Evolutionary conservation across 2,329 filamentous ascomycete genomes (phyloP).

Genomic region (Ramularia collo-cygni): DNA sequence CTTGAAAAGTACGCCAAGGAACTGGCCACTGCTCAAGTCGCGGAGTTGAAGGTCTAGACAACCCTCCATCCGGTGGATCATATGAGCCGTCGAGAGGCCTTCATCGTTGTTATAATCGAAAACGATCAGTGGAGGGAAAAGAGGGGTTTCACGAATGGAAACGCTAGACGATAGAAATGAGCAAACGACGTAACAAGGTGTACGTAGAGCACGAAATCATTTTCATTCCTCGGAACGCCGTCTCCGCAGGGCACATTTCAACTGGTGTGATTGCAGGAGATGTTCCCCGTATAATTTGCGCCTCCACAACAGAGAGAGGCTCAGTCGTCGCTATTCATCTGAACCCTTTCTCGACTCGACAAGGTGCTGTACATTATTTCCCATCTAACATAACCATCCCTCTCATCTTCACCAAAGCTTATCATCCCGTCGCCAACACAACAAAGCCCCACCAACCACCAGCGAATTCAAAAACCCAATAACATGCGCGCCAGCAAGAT

Average conservation of each 20-base stretch:
- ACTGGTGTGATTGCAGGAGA: too few relatives aligned
- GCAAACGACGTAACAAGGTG: not conserved
- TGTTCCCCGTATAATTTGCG: too few relatives aligned
- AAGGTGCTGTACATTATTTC: too few relatives aligned
- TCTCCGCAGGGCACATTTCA: too few relatives aligned
- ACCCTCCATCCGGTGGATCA: too few relatives aligned
- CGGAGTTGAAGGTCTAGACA: conserved; percentile 25
- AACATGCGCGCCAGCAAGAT: conserved; percentile 23
- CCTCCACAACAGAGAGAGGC: too few relatives aligned
- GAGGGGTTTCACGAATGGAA: conserved; percentile 1
- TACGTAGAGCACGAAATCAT: too few relatives aligned
- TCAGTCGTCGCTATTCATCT: too few relatives aligned
- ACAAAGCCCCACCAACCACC: conserved; percentile 23
- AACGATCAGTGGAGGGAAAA: not conserved
- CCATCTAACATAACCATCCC: too few relatives aligned
- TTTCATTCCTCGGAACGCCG: too few relatives aligned
- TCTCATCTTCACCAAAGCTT: conserved; percentile 6
- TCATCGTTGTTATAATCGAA: not conserved
- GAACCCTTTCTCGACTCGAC: too few relatives aligned
- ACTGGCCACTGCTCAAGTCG: conserved; percentile 21
- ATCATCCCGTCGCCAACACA: conserved; percentile 26
- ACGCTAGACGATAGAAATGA: not conserved
- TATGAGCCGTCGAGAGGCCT: not conserved
- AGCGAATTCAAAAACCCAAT: conserved; percentile 25
- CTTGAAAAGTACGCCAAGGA: conserved; percentile 29